These are phyloP conservation scores for Fusarium camptoceras DNA, from an alignment of 2,329 filamentous ascomycete species.

Conservation along the genomic window DNA sequence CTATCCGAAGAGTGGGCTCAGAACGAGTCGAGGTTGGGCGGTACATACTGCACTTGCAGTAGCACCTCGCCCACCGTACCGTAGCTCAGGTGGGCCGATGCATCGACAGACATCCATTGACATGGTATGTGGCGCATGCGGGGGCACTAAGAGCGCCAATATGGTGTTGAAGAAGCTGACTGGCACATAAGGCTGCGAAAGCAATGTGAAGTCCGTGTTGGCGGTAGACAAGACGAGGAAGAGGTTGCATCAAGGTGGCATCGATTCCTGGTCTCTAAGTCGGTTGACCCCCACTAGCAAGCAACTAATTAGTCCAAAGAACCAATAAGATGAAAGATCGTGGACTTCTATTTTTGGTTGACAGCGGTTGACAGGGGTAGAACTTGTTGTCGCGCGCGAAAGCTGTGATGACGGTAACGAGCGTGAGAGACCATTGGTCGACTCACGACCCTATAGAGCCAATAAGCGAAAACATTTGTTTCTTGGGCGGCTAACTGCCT, in stretches of 20 bases:
- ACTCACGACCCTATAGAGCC: constrained; percentile 24
- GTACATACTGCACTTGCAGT: constrained; percentile 46
- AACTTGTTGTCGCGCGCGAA: constrained; percentile 56
- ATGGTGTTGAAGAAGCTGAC: constrained; percentile 36
- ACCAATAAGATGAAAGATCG: constrained; percentile 50
- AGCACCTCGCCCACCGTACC: constrained; percentile 36
- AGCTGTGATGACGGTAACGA: constrained; percentile 38
- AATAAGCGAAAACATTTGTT: constrained; percentile 35
- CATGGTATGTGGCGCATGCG: constrained; percentile 27
- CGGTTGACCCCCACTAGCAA: constrained; percentile 40
- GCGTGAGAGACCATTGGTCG: constrained; percentile 46
- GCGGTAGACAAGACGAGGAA: constrained; percentile 34
- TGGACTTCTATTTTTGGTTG: constrained; percentile 53
- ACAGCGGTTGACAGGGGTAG: constrained; percentile 42
- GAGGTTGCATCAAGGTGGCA: constrained; percentile 41
- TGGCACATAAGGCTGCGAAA: constrained; percentile 40
- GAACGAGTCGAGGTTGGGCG: constrained; percentile 30
- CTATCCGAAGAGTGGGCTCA: constrained; percentile 37
- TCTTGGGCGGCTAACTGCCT: constrained; percentile 45
- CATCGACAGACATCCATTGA: constrained; percentile 31
- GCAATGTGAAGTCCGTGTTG: constrained; percentile 38
- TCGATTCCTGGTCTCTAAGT: constrained; percentile 37
- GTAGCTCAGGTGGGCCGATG: constrained; percentile 42
- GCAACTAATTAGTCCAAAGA: constrained; percentile 23
- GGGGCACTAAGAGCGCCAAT: constrained; percentile 31